A percentile compares a stretch with the other conserved stretches of the same genome.
Evolutionary conservation across 768 basidiomycete genomes (phyloP).

Genomic region (Cantharellus anzutake): DNA sequence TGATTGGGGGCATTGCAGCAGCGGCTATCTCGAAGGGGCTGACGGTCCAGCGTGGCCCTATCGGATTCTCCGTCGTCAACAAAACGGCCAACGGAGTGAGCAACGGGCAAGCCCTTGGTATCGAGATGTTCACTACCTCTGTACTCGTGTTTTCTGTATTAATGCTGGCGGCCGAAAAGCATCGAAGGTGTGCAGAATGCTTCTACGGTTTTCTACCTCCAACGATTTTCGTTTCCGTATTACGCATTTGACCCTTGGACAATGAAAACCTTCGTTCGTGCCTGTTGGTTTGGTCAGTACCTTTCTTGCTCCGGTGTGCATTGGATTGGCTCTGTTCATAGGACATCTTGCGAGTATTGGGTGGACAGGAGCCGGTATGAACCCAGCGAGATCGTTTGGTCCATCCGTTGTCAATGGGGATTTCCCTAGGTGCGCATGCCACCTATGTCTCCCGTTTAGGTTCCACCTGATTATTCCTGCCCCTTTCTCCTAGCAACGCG

Average conservation of each 20-base stretch:
- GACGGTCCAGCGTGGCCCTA: not conserved
- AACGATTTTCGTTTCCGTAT: not conserved
- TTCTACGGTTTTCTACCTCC: conserved; percentile 38
- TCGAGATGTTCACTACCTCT: conserved; percentile 11
- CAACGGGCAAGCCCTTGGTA: conserved; percentile 5
- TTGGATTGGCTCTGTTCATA: conserved; percentile 44
- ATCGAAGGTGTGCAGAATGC: conserved; percentile 25
- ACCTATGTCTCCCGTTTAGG: not conserved
- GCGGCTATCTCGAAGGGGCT: conserved; percentile 3
- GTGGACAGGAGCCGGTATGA: conserved; percentile 47
- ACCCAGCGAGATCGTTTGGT: conserved; percentile 50
- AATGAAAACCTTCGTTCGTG: not conserved
- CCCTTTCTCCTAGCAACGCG: not conserved
- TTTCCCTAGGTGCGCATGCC: not conserved
- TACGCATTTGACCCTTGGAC: too few relatives aligned
- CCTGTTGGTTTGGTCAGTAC: not conserved
- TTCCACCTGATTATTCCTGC: not conserved
- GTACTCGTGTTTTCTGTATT: conserved; percentile 8
- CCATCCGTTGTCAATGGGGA: conserved; percentile 51
- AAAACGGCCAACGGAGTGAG: conserved; percentile 12
- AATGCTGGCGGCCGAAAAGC: conserved; percentile 53
- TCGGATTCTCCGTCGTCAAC: conserved; percentile 18
- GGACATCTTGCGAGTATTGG: conserved; percentile 21
- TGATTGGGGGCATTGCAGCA: conserved; percentile 12
- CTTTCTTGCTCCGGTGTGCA: conserved; percentile 27